phyloP scores from a whole-genome alignment of 148 eudicot species.

The Rhododendron mucronatum region DNA sequence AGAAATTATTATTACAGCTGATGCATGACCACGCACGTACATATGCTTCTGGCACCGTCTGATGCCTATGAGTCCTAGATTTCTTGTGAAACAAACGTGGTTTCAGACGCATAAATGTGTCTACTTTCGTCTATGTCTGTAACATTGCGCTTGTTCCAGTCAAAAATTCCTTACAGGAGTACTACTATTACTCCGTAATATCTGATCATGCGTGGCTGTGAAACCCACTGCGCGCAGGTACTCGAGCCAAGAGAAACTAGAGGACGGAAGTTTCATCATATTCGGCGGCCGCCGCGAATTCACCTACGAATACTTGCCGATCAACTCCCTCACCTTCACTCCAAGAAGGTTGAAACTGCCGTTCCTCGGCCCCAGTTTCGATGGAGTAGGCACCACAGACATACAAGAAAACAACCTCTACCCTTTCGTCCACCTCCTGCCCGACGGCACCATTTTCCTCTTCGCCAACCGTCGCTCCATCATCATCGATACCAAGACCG shows the following conservation, averaged over 20 bases:
- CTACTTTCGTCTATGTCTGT: too few species aligned
- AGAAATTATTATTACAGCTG: too few species aligned
- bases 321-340: constrained; percentile 16
- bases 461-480: constrained; percentile 58
- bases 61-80: too few species aligned
- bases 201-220: neutral
- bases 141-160: too few species aligned
- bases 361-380: constrained; percentile 21
- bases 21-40: too few species aligned
- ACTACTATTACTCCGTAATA: too few species aligned
- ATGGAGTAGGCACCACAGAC: constrained; percentile 37
- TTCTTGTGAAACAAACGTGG: too few species aligned
- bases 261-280: constrained; percentile 44
- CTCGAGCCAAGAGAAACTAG: constrained; percentile 45
- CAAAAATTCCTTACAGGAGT: too few species aligned
- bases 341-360: constrained; percentile 30
- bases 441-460: constrained; percentile 73
- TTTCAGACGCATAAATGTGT: too few species aligned
- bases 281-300: constrained; percentile 65
- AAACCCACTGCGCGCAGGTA: constrained; percentile 23
- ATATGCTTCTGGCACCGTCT: too few species aligned
- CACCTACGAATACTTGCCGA: constrained; percentile 52
- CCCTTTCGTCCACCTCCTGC: constrained; percentile 66
- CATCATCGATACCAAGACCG: constrained; percentile 38
- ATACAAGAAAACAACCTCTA: constrained; percentile 70